phyloP scores from a whole-genome alignment of 495 filamentous ascomycete species.

The Neurospora sp. region DNA sequence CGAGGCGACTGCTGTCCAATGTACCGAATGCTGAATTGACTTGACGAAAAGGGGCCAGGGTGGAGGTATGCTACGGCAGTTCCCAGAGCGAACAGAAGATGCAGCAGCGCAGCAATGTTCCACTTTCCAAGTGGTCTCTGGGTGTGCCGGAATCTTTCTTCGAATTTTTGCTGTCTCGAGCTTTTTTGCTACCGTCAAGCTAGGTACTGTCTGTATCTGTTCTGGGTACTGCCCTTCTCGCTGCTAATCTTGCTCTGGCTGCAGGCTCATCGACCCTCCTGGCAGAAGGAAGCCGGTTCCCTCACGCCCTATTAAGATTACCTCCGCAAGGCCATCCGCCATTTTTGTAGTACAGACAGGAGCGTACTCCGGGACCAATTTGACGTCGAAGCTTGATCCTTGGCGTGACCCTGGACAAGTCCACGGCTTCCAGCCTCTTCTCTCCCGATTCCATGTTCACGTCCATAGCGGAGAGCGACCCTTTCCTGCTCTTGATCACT shows the following conservation, averaged over 20 bases:
- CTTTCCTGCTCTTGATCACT: slow-evolving; percentile 3
- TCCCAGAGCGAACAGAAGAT: slow-evolving; percentile 23
- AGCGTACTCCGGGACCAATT: slow-evolving; percentile 21
- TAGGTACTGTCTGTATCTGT: slow-evolving; percentile 32
- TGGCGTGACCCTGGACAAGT: slow-evolving; percentile 5
- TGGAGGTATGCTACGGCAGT: slow-evolving; percentile 19
- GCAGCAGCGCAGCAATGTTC: slow-evolving; percentile 22
- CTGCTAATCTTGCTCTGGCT: slow-evolving; percentile 32
- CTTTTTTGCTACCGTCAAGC: slow-evolving; percentile 51
- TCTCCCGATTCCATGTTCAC: slow-evolving; percentile 11
- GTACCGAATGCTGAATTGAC: not conserved
- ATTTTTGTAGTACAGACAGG: slow-evolving; percentile 29
- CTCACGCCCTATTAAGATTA: slow-evolving; percentile 34
- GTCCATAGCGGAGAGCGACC: slow-evolving; percentile 2
- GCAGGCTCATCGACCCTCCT: not conserved
- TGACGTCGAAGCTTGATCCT: slow-evolving; percentile 9
- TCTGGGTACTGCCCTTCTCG: slow-evolving; percentile 38
- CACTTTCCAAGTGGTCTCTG: slow-evolving; percentile 14
- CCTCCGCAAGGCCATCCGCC: slow-evolving; percentile 27
- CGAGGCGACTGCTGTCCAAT: not conserved
- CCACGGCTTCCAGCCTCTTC: slow-evolving; percentile 8
- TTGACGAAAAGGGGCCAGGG: not conserved
- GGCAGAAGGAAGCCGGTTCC: slow-evolving; percentile 16
- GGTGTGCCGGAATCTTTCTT: slow-evolving; percentile 23
- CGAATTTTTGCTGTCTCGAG: slow-evolving; percentile 38